These are phyloP conservation scores for Desmodesmus armatus DNA, from an alignment of 139 green algal genomes.

Conservation along the genomic window DNA sequence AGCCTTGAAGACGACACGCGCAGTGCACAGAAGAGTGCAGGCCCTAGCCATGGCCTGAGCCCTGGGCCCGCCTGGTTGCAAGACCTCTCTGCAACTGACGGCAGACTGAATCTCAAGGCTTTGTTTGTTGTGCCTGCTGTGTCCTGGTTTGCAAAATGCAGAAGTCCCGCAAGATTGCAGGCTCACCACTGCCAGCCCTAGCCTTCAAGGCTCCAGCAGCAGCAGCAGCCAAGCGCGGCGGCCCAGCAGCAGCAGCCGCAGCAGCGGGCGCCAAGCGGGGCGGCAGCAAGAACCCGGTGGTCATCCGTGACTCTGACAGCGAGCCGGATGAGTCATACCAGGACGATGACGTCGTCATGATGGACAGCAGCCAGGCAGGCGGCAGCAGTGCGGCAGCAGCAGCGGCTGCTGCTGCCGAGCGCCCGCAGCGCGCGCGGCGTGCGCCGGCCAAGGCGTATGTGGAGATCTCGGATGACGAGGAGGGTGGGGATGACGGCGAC, in stretches of 20 bases:
- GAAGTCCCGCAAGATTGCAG: conserved; percentile 24
- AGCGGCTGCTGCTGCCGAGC: conserved; percentile 24
- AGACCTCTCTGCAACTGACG: no score
- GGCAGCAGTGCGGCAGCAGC: conserved; percentile 4
- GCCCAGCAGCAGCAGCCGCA: conserved; percentile 17
- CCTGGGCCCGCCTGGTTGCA: no score
- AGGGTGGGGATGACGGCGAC: background rate
- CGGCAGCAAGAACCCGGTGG: background rate
- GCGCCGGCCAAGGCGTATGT: conserved; percentile 37
- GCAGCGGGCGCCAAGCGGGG: background rate
- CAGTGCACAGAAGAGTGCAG: no score
- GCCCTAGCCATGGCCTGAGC: no score
- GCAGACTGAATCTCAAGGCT: no score
- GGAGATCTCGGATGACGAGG: conserved; percentile 32
- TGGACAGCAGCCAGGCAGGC: background rate
- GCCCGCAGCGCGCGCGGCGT: conserved; percentile 42
- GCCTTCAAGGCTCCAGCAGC: background rate
- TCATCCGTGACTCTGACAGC: conserved; percentile 8
- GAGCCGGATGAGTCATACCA: background rate
- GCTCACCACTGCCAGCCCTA: conserved; percentile 16
- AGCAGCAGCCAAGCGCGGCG: conserved; percentile 1
- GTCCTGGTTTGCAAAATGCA: background rate
- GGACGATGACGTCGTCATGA: background rate
- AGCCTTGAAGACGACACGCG: no score
- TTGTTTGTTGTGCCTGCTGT: no score